Conservation (phyloP, 805 yeast genomes). For the Lipomyces yamanashiensis region DNA sequence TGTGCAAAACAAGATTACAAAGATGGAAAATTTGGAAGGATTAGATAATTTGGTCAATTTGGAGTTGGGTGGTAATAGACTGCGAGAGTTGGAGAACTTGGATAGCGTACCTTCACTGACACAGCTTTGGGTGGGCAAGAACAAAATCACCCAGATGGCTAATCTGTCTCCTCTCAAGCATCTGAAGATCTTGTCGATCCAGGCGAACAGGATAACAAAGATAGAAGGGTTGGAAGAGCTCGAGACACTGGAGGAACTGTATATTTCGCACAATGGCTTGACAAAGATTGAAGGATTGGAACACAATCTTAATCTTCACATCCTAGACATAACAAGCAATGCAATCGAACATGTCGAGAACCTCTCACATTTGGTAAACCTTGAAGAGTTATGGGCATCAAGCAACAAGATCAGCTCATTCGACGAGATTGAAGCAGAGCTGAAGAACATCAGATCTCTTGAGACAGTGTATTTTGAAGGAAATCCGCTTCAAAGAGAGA, state of each 20-base stretch:
- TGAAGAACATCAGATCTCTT: slow-evolving; percentile 63
- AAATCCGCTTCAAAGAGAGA: slow-evolving; percentile 77
- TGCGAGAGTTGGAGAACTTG: slow-evolving; percentile 60
- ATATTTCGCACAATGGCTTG: slow-evolving; percentile 84
- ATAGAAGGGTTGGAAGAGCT: slow-evolving; percentile 81
- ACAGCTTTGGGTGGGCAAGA: slow-evolving; percentile 93
- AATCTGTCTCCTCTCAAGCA: slow-evolving; percentile 64
- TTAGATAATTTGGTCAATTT: slow-evolving; percentile 64
- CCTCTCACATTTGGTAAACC: slow-evolving; percentile 63
- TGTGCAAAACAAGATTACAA: slow-evolving; percentile 84
- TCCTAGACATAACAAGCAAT: slow-evolving; percentile 83
- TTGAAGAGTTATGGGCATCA: slow-evolving; percentile 95
- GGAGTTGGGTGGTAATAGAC: slow-evolving; percentile 89
- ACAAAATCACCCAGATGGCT: slow-evolving; percentile 67
- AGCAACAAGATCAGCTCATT: slow-evolving; percentile 71
- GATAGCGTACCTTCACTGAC: slow-evolving; percentile 59
- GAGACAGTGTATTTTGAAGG: slow-evolving; percentile 94
- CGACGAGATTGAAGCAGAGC: slow-evolving; percentile 67
- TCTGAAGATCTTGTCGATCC: slow-evolving; percentile 80
- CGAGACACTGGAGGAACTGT: slow-evolving; percentile 77
- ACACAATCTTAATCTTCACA: slow-evolving; percentile 64
- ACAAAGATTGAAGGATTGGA: slow-evolving; percentile 77
- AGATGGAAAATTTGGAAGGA: slow-evolving; percentile 67
- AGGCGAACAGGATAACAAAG: slow-evolving; percentile 77
- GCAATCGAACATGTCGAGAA: slow-evolving; percentile 64